phyloP scores from a whole-genome alignment of 2,329 filamentous ascomycete species.

The Aspergillus clavatus region DNA sequence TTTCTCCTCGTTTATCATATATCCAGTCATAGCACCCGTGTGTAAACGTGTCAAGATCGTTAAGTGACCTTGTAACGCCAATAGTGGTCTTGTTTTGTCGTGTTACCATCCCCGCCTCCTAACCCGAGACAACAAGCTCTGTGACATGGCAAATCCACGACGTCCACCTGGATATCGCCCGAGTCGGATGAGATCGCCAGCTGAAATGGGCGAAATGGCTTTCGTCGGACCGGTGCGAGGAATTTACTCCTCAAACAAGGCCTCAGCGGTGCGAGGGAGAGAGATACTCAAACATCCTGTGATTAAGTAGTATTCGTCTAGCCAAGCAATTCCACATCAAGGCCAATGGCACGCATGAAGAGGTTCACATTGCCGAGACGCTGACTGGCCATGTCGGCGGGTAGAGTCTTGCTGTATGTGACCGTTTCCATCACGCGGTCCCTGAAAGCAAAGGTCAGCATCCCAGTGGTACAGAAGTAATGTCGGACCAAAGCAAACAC shows the following conservation, averaged over 20 bases:
- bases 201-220: background rate
- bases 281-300: background rate
- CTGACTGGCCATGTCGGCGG: conserved; percentile 75
- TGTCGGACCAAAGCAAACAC: background rate
- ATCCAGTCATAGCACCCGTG: background rate
- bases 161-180: background rate
- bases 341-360: conserved; percentile 97
- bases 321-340: conserved; percentile 79
- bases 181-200: background rate
- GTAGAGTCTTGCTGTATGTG: conserved; percentile 78
- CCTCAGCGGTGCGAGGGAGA: background rate
- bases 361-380: conserved; percentile 90
- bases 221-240: background rate
- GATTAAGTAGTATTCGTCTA: conserved; percentile 31
- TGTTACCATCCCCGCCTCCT: background rate
- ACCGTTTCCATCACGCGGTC: conserved; percentile 97
- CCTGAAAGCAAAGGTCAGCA: conserved; percentile 32
- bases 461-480: background rate
- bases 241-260: background rate
- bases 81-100: background rate
- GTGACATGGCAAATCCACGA: background rate
- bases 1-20: background rate
- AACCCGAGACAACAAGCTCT: background rate
- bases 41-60: background rate
- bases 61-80: background rate